A percentile compares a stretch with the other conserved stretches of the same genome.
Evolutionary conservation across 2,329 filamentous ascomycete genomes (phyloP).

Genomic region (Alternaria conjuncta): DNA sequence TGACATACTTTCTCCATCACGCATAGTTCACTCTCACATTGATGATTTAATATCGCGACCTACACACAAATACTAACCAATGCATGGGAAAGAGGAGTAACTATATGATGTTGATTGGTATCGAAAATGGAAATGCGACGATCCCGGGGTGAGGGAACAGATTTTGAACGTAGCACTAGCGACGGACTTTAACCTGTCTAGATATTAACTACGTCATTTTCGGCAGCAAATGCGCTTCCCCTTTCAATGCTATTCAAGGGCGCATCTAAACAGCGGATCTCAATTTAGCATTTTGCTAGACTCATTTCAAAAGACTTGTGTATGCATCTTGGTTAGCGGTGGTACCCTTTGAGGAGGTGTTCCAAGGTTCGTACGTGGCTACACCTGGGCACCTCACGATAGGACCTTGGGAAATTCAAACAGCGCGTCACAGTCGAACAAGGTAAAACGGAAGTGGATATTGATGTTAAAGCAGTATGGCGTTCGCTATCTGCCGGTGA

Average conservation of each 20-base stretch:
- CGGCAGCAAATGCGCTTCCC: background rate
- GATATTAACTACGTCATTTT: background rate
- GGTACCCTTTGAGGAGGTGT: background rate
- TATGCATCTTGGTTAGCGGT: background rate
- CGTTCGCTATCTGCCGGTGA: slow-evolving; percentile 7
- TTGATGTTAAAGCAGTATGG: slow-evolving; percentile 1
- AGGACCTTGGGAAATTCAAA: background rate
- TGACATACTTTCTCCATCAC: background rate
- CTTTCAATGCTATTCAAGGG: background rate
- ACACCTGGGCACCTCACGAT: background rate
- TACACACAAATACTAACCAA: background rate
- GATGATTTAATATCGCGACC: background rate
- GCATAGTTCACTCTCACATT: background rate
- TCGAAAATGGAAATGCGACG: background rate
- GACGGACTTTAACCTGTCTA: background rate
- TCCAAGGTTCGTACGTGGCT: background rate
- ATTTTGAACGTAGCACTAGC: background rate
- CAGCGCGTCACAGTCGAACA: background rate
- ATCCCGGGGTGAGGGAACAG: background rate
- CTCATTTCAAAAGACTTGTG: background rate
- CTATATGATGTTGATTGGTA: background rate
- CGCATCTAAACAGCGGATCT: background rate
- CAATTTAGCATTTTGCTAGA: background rate
- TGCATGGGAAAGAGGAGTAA: background rate
- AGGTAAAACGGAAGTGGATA: background rate